Evolutionary conservation across 2,329 filamentous ascomycete genomes (phyloP).

Genomic region (Xylariomycetidae sp.): DNA sequence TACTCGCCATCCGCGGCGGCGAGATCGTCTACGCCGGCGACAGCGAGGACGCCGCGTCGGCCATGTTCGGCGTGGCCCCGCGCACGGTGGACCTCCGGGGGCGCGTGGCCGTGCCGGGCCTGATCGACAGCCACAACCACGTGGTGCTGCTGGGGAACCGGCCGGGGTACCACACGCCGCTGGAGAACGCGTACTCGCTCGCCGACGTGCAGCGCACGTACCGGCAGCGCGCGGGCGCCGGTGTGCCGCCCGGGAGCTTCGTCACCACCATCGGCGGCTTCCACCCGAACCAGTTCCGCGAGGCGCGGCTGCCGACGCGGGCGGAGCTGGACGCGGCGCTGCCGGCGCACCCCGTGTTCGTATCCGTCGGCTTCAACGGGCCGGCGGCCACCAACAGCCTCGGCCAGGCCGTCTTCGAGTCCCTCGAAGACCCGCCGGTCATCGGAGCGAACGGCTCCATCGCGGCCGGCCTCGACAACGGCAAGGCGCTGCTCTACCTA

Average conservation of each 20-base stretch:
- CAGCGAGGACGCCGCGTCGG: slow-evolving; percentile 11
- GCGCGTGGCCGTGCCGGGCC: slow-evolving; percentile 17
- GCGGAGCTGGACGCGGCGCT: slow-evolving; percentile 20
- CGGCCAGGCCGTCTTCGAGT: slow-evolving; percentile 17
- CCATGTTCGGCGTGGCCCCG: slow-evolving; percentile 6
- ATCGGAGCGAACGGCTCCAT: slow-evolving; percentile 17
- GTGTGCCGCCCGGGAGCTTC: slow-evolving; percentile 14
- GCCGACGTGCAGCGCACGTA: slow-evolving; percentile 18
- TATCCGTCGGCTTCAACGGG: slow-evolving; percentile 17
- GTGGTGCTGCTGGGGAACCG: slow-evolving; percentile 23
- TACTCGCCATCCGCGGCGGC: slow-evolving; percentile 19
- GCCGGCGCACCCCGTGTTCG: slow-evolving; percentile 18
- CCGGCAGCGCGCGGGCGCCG: slow-evolving; percentile 6
- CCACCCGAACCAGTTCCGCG: slow-evolving; percentile 21
- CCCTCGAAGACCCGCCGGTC: slow-evolving; percentile 5
- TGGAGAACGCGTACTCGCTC: slow-evolving; percentile 21
- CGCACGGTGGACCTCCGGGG: slow-evolving; percentile 16
- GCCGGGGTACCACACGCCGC: slow-evolving; percentile 22
- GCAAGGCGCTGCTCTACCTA: slow-evolving; percentile 19
- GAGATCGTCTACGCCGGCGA: slow-evolving; percentile 21
- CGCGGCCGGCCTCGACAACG: slow-evolving; percentile 16
- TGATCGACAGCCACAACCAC: slow-evolving; percentile 25
- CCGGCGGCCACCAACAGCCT: slow-evolving; percentile 20
- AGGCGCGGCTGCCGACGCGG: slow-evolving; percentile 20
- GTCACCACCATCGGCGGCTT: slow-evolving; percentile 26